Evolutionary conservation across 2,329 filamentous ascomycete genomes (phyloP), one percentile per base, ranked within the genome.

Genomic region (Fusarium torreyae): DNA sequence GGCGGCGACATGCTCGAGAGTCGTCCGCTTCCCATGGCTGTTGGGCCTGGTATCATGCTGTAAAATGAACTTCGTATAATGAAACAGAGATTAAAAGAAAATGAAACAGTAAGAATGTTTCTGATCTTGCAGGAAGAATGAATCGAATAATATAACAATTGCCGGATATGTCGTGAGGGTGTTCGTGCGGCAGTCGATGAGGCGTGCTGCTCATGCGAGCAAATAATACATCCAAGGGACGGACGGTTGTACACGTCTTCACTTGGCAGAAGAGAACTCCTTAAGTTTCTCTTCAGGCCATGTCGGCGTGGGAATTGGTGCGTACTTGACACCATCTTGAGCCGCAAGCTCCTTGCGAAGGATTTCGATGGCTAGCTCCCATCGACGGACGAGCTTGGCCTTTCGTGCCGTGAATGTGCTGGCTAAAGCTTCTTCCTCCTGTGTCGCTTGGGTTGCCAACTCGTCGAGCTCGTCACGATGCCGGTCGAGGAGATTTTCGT

Each of bases 351-450:
- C 84, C 63, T 81, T 84, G 63, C 86, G 81, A 61, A 87, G 76
- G 17, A 90, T 83, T 68, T 87, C 84, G 51, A 84, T 84, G 20
- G 80, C 80, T 9, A 90, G 73, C 31, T 77, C 75, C 88, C 88
- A 90, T 57, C 87, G 80, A 42, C 80, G 79, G 11, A 80, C 76
- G 43, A 89, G 69, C 50, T 81, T 80, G 7, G 77, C 73, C 71
- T 80, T 83, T 20, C 88, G 82, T 18, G 80, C 77, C 5, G 72
- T 69, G 64, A 89, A 88, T 2, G 81, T 78, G 17, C 69, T 76
- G 6, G 78, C 69, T n/a, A 88, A 75, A 13, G 75, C 75, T 24
- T 87, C 84, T 57, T 86, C 84, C 70, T 90, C 87, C 9, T 82
- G 79, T 0, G 80, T 78, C 45, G 86, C 86, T 54, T 76, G 77